Percentiles rank a stretch among this genome's conserved stretches.
Evolutionary conservation across 805 yeast genomes (phyloP).

Genomic region (Maudiozyma bulderi): DNA sequence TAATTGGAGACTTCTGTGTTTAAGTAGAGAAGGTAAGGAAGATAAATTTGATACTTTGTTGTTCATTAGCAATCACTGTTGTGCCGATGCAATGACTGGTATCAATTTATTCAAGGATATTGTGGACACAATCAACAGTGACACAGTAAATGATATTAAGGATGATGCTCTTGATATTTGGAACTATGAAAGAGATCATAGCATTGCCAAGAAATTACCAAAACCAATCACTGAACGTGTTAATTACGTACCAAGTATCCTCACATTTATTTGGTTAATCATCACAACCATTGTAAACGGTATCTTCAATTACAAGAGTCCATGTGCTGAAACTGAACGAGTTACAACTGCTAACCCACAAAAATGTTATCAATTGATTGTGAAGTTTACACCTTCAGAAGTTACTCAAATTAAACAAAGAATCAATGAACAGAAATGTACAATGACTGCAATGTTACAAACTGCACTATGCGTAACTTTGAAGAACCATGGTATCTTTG

Average conservation of each 20-base stretch:
- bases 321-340: conserved; percentile 5
- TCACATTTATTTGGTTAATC: conserved; percentile 9
- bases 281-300: conserved; percentile 8
- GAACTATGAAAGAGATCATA: neutral
- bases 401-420: conserved; percentile 6
- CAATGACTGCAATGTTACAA: conserved; percentile 22
- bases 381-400: conserved; percentile 9
- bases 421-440: conserved; percentile 9
- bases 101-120: conserved; percentile 18
- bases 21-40: conserved; percentile 4
- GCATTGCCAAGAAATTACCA: conserved; percentile 7
- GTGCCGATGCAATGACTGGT: conserved; percentile 19
- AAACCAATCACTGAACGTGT: conserved; percentile 16
- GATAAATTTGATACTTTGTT: conserved; percentile 4
- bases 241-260: conserved; percentile 11
- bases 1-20: conserved; percentile 18
- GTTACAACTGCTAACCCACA: conserved; percentile 3
- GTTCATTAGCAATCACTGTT: conserved; percentile 19
- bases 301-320: conserved; percentile 11
- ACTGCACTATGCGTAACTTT: conserved; percentile 16
- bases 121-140: conserved; percentile 4
- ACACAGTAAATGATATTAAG: neutral
- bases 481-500: conserved; percentile 12
- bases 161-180: neutral
- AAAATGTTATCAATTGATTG: conserved; percentile 6